Evolutionary conservation across 1,284 basidiomycete species (phyloP), one percentile per base, ranked within the genome.

Genomic region (Rhodotorula sp.): DNA sequence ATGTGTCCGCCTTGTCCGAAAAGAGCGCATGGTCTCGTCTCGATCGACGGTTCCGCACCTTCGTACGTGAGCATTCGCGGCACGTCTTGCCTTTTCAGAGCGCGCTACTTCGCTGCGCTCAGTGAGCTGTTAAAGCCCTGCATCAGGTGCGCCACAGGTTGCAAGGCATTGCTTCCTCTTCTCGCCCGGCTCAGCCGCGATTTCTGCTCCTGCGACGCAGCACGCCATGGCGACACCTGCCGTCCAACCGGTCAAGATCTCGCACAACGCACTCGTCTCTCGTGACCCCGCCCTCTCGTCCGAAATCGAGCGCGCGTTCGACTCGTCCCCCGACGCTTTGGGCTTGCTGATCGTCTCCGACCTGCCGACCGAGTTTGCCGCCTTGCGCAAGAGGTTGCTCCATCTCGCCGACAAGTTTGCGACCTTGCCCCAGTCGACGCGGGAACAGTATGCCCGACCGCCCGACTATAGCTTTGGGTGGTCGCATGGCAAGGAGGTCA

Each of bases 401-500:
- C 86, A 85, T 74, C 63, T 64, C 29, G 51, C 90, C 2, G 87
- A 91, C 80, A 83, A 84, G 57, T 93, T 96, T 79, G 90, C 91
- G 0, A 84, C 85, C 29, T 83, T 95, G 10, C 86, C 89, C 23
- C 87, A 89, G 62, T 79, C 81, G 20, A 81, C 82, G 18, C 85
- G 90, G 61, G 91, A 93, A 79, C 85, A 85, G 67, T 91, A 92
- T 79, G 63, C 63, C 18, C 52, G 56, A 5, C 54, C 63, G 21
- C 39, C 26, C 26, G 31, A 26, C n/a, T 61, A 26, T 75, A 70
- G 77, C 52, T 79, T 93, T 81, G 93, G 93, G 29, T 97, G 93
- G 93, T 91, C 90, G 57, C 91, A 93, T 81, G 93, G 93, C 65
- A 95, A 95, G 85, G 93, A 97, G 85, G 88, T 94, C 54, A 96